Base-by-base conservation (phyloP, 495 filamentous ascomycete genomes). In the Friedmanniomyces simplex region DNA sequence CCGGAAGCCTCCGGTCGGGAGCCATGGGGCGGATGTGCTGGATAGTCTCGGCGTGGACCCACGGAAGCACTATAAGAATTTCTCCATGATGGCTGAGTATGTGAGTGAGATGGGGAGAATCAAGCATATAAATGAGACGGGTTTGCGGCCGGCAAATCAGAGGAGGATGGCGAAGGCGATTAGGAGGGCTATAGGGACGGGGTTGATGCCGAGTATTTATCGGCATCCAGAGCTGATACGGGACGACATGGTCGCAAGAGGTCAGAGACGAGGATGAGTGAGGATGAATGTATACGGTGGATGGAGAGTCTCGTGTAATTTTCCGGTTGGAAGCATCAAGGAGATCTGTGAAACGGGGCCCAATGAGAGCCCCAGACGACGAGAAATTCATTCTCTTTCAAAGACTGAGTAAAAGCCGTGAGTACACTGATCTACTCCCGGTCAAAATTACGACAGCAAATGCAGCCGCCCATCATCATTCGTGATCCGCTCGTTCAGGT, bases 121-220 rank as follows among this genome's bases (percentile, higher is more conserved):
- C 68, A 88, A 82, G 72, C 82, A 84, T 65, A 71, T 79, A 8
- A 73, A 63, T 13, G 73, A 82, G 1, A 96, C 93, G 2, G 93
- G 91, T 5, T 73, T 97, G 52, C 78, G 89, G 39, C 84, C 85
- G 21, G 85, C 88, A 50, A 97, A 97, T 73, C 93, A 98, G 74
- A 77, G 93, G 54, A 85, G 86, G 69, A 84, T 97, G 67, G 86
- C 91, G 26, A 96, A 93, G 74, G 90, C 93, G 24, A 85, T 98
- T 51, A 76, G 94, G 62, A 77, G 93, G 62, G 83, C 88, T 36
- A 83, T 96, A 64, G 93, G 89, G 5, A 74, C 96, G 58, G 93
- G 93, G 2, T 74, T 98, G 42, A 87, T 97, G 82, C 94, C 93
- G 11, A 89, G 85, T 71, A 86, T 94, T 53, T 89, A 98, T 76